Evolutionary conservation across 768 basidiomycete species (phyloP), one percentile per base, ranked within the genome.

Genomic region (Lentinula raphanica): DNA sequence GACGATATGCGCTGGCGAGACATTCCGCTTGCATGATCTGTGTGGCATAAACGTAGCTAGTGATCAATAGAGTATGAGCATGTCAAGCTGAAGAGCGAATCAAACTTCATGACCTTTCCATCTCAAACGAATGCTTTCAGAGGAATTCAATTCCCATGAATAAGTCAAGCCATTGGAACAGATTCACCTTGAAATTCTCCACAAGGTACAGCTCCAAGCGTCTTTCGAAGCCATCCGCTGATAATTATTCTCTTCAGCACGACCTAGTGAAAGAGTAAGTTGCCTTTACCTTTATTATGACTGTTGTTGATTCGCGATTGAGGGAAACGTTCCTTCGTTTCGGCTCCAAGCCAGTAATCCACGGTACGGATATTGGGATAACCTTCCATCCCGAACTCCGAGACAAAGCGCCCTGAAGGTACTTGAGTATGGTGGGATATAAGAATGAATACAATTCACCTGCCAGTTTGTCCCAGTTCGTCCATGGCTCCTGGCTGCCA

Each of bases 1-100:
- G 76, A 19, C 90, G 84, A 69, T 92, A 97, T 0, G 96, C 96
- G 21, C 90, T 84, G 1, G 86, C 84, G 19, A 98, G 78, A 2
- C 90, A 86, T 71, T 98, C 95, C 3, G 94, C 90, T 72, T 98
- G 96, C 92, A 98, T 95, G 56, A 96, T 74, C 72, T 98, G 96
- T 4, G 96, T 96, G 66, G 90, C 93, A 72, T 94, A 98, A 13
- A 92, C 81, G 72, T 95, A 97, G 69, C 91, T 92, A 62, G 46
- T 28, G 27, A 8, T 2, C 49, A n/a, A n/a, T 6, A 40, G 23
- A 54, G 63, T 32, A 61, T 48, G 62, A 59, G 49, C 42, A 62
- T 40, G 56, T 54, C 49, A 54, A 28, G 17, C 15, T 51, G 11
- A 17, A n/a, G 35, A 53, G 51, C 51, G 46, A 40, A 36, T 45